phyloP scores from a whole-genome alignment of 371 early-diverging fungal genomes.

The Lichtheimia ornata region DNA sequence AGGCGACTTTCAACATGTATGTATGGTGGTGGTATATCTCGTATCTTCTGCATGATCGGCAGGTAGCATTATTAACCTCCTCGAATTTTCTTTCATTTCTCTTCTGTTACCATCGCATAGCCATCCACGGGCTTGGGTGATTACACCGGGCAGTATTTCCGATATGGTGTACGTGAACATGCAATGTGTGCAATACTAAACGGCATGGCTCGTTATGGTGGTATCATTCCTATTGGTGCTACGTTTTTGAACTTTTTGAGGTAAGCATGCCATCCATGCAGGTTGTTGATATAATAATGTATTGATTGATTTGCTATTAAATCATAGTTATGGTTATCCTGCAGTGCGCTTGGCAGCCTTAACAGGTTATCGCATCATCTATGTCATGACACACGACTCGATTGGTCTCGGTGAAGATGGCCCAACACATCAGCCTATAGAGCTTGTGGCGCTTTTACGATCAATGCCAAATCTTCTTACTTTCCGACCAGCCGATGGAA shows the following conservation, averaged over 20 bases:
- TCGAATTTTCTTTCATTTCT: slow-evolving; percentile 66
- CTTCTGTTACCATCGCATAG: slow-evolving; percentile 54
- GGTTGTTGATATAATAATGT: too few species aligned
- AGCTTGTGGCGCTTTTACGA: slow-evolving; percentile 90
- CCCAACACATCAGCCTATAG: slow-evolving; percentile 99
- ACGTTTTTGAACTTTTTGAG: slow-evolving; percentile 98
- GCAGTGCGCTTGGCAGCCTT: slow-evolving; percentile 93
- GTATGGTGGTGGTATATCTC: slow-evolving; percentile 7
- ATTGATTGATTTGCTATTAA: too few species aligned
- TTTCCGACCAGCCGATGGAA: slow-evolving; percentile 96
- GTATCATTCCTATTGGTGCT: slow-evolving; percentile 88
- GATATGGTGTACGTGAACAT: slow-evolving; percentile 99
- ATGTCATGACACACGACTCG: slow-evolving; percentile 99
- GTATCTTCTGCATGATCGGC: too few species aligned
- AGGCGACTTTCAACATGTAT: slow-evolving; percentile 82
- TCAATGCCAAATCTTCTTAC: slow-evolving; percentile 91
- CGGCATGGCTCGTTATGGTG: slow-evolving; percentile 88
- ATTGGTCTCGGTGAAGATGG: slow-evolving; percentile 99
- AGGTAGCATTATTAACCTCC: too few species aligned
- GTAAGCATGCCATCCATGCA: slow-evolving; percentile 34
- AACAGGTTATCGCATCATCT: slow-evolving; percentile 83
- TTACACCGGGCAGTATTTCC: slow-evolving; percentile 88
- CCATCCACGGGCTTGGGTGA: slow-evolving; percentile 68
- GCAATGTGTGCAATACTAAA: slow-evolving; percentile 97
- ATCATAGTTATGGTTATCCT: slow-evolving; percentile 68